Base-by-base conservation (phyloP, 148 eudicot species). In the Fagopyrum esculentum region DNA sequence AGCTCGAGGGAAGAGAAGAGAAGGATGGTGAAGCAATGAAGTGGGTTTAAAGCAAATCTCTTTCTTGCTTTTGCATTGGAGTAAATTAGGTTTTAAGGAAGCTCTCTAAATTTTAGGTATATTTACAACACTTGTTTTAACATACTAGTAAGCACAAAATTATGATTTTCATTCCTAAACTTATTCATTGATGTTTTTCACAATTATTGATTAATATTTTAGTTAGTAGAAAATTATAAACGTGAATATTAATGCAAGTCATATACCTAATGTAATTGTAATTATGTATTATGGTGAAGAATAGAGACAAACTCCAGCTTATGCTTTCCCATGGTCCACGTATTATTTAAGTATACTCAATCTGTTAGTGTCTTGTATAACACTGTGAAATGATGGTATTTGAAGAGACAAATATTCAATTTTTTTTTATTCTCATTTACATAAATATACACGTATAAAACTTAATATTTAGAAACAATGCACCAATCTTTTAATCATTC, bases 21-120 rank as follows among this genome's bases (percentile, higher is more conserved):
- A 43, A 51, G 78, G 77, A 75, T 79, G 82, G 61, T 81, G 83
- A 83, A 80, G 86, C 71, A 81, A 85, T 90, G 82, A 89, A 86
- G 96, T 93, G 87, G 85, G 59, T 66, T 90, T 81, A 89, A 90
- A 84, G 96, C 94, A 86, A 91, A 78, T 78, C 72, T 63, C 72
- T 77, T 70, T 48, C 46, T 69, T 47, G 10, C 74, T 86, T 80
- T 81, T 77, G 81, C 82, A 84, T 79, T 80, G 79, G 71, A 79
- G 0, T 93, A 80, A 83, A 85, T 89, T 92, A 82, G 79, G 63
- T 71, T 79, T 81, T 76, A 92, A 89, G 97, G 84, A 73, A 88
- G 81, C 86, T 82, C 60, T 54, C 12, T 13, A 43, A 66, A 35
- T 19, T 66, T 19, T 61, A 8, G 8, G 10, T 63, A 63, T 63